Conservation (phyloP, 1,284 basidiomycete species). For the Irpex rosettiformis region DNA sequence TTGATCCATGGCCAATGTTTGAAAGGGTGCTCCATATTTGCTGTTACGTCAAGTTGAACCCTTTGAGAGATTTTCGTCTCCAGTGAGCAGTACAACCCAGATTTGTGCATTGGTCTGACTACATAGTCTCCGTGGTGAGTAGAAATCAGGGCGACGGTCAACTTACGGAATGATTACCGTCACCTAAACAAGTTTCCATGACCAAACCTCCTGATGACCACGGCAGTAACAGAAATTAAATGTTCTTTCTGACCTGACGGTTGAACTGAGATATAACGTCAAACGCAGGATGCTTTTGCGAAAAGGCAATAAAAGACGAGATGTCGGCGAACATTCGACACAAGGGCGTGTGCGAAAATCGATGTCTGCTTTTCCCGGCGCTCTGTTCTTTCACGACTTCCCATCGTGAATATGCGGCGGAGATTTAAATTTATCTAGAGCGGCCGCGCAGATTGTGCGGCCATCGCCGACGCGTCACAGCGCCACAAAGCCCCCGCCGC, state of each 20-base stretch:
- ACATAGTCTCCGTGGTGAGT: not conserved
- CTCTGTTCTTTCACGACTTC: not conserved
- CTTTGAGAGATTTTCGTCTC: too few relatives aligned
- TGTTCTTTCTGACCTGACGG: not conserved
- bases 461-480: not conserved
- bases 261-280: not conserved
- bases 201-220: not conserved
- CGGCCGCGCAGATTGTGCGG: not conserved
- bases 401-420: not conserved
- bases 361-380: not conserved
- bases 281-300: not conserved
- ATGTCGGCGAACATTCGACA: not conserved
- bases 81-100: not conserved
- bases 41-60: not conserved
- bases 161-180: not conserved
- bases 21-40: not conserved
- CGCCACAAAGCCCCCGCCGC: not conserved
- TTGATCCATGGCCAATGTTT: not conserved
- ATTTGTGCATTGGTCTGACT: not conserved
- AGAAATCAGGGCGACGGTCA: not conserved
- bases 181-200: not conserved
- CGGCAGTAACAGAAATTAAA: not conserved
- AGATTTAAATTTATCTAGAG: not conserved
- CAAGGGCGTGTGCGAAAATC: not conserved
- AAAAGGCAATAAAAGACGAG: not conserved